Percentiles rank a stretch among this genome's conserved stretches.
Conservation (phyloP, 495 filamentous ascomycete genomes). For the Neurospora sp. region DNA sequence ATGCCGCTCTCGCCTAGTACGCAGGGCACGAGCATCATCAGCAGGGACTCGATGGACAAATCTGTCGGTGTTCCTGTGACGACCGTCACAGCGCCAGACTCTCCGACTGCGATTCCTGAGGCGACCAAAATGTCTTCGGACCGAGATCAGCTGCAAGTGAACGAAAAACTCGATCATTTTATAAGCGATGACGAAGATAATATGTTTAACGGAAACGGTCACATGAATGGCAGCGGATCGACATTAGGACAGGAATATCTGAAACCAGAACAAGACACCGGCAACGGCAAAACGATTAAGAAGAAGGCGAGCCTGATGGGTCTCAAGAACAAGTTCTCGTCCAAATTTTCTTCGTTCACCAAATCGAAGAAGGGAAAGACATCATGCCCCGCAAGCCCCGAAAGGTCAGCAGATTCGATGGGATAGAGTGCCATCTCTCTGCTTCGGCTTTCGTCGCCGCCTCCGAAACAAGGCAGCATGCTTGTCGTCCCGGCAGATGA, state of each 20-base stretch:
- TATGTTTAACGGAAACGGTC: not conserved
- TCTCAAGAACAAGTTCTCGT: not conserved
- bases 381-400: not conserved
- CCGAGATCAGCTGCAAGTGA: not conserved
- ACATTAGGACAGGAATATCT: not conserved
- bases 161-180: not conserved
- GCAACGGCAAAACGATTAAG: conserved; percentile 26
- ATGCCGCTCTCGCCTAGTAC: conserved; percentile 50
- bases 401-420: not conserved
- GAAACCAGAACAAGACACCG: not conserved
- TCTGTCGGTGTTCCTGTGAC: conserved; percentile 30
- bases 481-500: not conserved
- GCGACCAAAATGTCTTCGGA: conserved; percentile 9
- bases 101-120: conserved; percentile 16
- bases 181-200: not conserved
- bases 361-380: not conserved
- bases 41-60: conserved; percentile 37
- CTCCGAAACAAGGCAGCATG: not conserved
- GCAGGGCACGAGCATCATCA: conserved; percentile 47
- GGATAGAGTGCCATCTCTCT: not conserved
- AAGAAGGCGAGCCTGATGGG: conserved; percentile 38
- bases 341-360: not conserved
- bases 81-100: conserved; percentile 29
- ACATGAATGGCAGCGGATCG: conserved; percentile 3
- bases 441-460: not conserved